Evolutionary conservation across 345 rosid species (phyloP), one percentile per base, ranked within the genome.

Genomic region (Gossypium turneri): DNA sequence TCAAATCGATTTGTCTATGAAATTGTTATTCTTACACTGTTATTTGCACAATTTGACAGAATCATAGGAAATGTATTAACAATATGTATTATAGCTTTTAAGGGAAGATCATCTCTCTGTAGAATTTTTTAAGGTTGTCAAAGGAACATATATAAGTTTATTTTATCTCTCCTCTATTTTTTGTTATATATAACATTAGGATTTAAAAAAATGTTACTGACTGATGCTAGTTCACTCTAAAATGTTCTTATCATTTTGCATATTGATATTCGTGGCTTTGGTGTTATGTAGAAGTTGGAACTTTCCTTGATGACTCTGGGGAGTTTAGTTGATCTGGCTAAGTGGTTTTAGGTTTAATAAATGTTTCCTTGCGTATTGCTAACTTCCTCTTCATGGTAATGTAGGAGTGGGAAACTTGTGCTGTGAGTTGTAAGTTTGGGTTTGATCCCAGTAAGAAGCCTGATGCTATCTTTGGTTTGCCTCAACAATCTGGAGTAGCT

Each of bases 401-500:
- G 58, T 53, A 94, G 98, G 99, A 87, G 74, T 85, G 84, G 90
- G 65, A 77, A 75, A 78, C 84, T 38, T 93, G 99, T 75, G 41
- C 82, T 78, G 90, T 93, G 19, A 90, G 90, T 10, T 95, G 99
- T 77, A 85, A 66, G 45, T 95, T 95, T 85, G 92, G 85, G 77
- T 81, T 48, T 60, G 65, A 73, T 45, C 48, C 86, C 25, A 57
- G 77, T 76, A 79, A 52, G 78, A 79, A 64, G 45, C 82, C 90
- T 7, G 99, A 95, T 89, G 99, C 94, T 68, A 83, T 75, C 12
- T 86, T 95, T 76, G 96, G 93, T 60, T 56, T 75, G 43, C 78
- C 84, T 70, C 79, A 82, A 22, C 74, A 70, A 73, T 41, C 73
- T 66, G 90, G 88, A 81, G 74, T 80, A 58, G 82, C 85, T 73